Conservation (phyloP, 2,329 filamentous ascomycete species). For the Xylaria digitata region DNA sequence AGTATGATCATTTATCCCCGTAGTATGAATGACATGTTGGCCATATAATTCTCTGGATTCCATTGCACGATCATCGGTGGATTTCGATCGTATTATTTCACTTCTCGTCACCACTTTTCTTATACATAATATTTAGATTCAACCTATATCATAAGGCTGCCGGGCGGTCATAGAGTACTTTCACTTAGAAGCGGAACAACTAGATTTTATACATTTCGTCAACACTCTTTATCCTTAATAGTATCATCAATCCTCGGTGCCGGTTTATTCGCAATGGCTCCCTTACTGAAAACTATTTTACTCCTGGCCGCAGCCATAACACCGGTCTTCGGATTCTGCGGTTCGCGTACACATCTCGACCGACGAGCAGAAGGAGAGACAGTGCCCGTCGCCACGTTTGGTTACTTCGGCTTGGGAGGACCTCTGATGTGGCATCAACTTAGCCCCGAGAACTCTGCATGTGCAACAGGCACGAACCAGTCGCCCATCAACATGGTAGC, state of each 20-base stretch:
- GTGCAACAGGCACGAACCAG: slow-evolving; percentile 64
- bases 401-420: slow-evolving; percentile 46
- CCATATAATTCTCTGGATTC: slow-evolving; percentile 12
- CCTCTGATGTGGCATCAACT: slow-evolving; percentile 53
- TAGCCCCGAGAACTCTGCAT: slow-evolving; percentile 58
- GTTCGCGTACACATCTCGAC: slow-evolving; percentile 48
- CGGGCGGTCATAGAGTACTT: slow-evolving; percentile 10
- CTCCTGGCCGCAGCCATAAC: slow-evolving; percentile 45
- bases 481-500: slow-evolving; percentile 67
- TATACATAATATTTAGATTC: neutral
- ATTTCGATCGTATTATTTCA: neutral
- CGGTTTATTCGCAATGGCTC: slow-evolving; percentile 36
- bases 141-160: slow-evolving; percentile 8
- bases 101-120: neutral
- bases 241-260: neutral
- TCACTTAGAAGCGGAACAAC: neutral
- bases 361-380: slow-evolving; percentile 44
- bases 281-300: slow-evolving; percentile 38
- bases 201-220: neutral
- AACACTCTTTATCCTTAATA: neutral
- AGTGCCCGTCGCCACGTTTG: slow-evolving; percentile 51
- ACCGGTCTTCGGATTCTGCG: slow-evolving; percentile 47
- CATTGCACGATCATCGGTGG: neutral
- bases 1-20: slow-evolving; percentile 8
- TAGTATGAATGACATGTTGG: slow-evolving; percentile 2